phyloP scores from a whole-genome alignment of 768 basidiomycete species.

The Steccherinum ochraceum region DNA sequence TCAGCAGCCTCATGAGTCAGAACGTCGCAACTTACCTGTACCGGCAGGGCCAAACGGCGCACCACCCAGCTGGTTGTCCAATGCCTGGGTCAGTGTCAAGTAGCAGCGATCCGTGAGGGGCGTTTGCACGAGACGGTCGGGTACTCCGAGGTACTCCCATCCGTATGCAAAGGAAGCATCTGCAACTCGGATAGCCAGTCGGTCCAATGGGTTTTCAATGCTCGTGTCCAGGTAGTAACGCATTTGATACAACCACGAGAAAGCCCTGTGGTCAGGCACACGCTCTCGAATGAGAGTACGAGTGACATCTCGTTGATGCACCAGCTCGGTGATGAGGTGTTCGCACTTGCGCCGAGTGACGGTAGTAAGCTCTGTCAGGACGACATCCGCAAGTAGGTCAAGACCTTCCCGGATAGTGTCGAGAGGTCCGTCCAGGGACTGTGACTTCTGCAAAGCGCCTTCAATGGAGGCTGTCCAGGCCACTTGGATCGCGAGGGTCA shows the following conservation, averaged over 20 bases:
- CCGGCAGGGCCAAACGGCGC: conserved; percentile 98
- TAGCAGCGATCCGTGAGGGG: conserved; percentile 97
- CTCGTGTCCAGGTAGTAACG: conserved; percentile 84
- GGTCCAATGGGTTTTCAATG: conserved; percentile 70
- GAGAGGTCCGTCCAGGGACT: conserved; percentile 58
- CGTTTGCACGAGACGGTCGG: conserved; percentile 95
- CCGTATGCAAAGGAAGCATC: conserved; percentile 95
- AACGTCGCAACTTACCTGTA: conserved; percentile 79
- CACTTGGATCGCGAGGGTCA: conserved; percentile 92
- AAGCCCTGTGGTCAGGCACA: conserved; percentile 60
- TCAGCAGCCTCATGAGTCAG: no score
- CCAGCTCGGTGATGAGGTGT: conserved; percentile 96
- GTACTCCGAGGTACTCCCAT: conserved; percentile 97
- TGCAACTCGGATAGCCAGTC: conserved; percentile 77
- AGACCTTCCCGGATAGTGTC: conserved; percentile 75
- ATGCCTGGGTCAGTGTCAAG: conserved; percentile 91
- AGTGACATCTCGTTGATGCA: conserved; percentile 95
- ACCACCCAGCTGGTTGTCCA: conserved; percentile 92
- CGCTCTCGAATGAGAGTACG: conserved; percentile 67
- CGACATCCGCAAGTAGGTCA: conserved; percentile 95
- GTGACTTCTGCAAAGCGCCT: conserved; percentile 47
- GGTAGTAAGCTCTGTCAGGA: conserved; percentile 80
- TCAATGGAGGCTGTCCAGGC: conserved; percentile 91
- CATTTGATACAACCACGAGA: conserved; percentile 98
- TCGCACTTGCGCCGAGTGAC: conserved; percentile 98